Percentiles rank a stretch among this genome's conserved stretches.
phyloP scores from a whole-genome alignment of 441 rosid species.

The Omphalea diandra region DNA sequence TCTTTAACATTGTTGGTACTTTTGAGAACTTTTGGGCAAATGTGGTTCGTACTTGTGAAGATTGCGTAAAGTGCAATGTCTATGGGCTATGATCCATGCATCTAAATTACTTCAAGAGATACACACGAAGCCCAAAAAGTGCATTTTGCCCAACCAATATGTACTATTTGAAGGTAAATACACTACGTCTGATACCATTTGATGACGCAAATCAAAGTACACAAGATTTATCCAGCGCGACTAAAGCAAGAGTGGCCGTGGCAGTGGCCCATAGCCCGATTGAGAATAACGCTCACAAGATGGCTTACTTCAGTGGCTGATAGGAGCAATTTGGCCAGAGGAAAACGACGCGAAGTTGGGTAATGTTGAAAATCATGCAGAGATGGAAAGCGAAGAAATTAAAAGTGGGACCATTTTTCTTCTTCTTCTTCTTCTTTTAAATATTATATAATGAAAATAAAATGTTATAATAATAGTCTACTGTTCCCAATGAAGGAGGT shows the following conservation, averaged over 20 bases:
- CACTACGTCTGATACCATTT: background rate
- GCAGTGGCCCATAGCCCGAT: background rate
- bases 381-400: background rate
- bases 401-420: slow-evolving; percentile 27
- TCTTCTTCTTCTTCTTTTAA: no score
- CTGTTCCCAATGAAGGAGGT: slow-evolving; percentile 38
- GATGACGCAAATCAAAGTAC: slow-evolving; percentile 9
- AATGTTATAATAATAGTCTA: slow-evolving; percentile 9
- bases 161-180: slow-evolving; percentile 7
- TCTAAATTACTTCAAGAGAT: background rate
- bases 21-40: background rate
- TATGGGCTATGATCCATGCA: background rate
- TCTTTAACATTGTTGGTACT: background rate
- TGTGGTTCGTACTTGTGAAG: background rate
- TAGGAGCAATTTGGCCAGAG: slow-evolving; percentile 27
- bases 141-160: slow-evolving; percentile 7
- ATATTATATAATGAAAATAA: background rate
- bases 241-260: no score
- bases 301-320: slow-evolving; percentile 22
- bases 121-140: slow-evolving; percentile 1
- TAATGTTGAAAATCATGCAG: slow-evolving; percentile 36
- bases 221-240: no score
- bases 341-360: slow-evolving; percentile 27
- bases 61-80: background rate
- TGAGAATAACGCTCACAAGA: background rate